Conservation (phyloP, 2,329 filamentous ascomycete genomes). For the Nigrospora sphaerica region DNA sequence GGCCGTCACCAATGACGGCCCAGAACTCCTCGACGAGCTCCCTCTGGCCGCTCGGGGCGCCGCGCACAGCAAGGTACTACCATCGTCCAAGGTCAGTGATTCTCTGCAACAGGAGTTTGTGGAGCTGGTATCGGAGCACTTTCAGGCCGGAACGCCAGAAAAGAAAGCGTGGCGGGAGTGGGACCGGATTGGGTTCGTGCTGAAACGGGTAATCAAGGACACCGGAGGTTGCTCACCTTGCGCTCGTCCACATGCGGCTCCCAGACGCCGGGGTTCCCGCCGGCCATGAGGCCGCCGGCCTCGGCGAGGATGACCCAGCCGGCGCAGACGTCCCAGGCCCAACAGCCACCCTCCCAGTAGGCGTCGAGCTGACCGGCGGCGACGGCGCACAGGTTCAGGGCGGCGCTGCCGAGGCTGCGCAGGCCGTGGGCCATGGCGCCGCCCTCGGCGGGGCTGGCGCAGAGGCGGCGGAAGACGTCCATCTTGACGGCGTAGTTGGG, state of each 20-base stretch:
- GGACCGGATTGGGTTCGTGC: too few species aligned
- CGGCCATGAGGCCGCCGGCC: conserved; percentile 65
- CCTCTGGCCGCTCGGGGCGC: conserved; percentile 51
- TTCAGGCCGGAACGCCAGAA: too few species aligned
- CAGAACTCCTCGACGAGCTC: conserved; percentile 60
- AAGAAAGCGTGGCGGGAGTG: too few species aligned
- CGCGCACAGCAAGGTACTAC: conserved; percentile 58
- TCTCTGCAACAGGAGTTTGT: too few species aligned
- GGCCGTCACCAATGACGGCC: conserved; percentile 48
- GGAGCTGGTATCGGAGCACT: too few species aligned
- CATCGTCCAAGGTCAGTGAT: too few species aligned
- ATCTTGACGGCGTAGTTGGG: conserved; percentile 65
- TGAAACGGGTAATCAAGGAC: too few species aligned
- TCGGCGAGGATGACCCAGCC: conserved; percentile 72
- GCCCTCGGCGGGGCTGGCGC: conserved; percentile 50
- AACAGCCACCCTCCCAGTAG: conserved; percentile 81
- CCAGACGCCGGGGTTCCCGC: conserved; percentile 70
- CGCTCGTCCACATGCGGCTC: conserved; percentile 50
- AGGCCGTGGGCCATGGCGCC: conserved; percentile 73
- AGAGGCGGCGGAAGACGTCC: conserved; percentile 56
- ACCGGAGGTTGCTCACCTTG: too few species aligned
- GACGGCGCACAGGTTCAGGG: conserved; percentile 67
- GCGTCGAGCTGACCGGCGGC: conserved; percentile 64
- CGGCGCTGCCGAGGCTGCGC: conserved; percentile 64
- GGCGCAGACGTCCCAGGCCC: conserved; percentile 80